Evolutionary conservation across 1,139 yeast genomes (phyloP), one percentile per base, ranked within the genome.

Genomic region (Kazachstania sp.): DNA sequence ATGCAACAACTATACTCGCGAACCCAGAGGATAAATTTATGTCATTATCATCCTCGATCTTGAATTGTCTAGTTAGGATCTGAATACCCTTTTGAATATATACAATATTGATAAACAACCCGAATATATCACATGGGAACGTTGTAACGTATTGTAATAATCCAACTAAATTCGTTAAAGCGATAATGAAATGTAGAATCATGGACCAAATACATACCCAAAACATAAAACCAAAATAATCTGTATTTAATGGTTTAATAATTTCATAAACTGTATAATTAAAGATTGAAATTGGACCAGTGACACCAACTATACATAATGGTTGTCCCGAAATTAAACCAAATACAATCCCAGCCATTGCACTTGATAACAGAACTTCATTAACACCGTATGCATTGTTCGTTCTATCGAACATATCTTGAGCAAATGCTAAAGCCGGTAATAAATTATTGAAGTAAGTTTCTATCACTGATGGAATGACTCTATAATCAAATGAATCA

Each of bases 351-450:
- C 97, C 97, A 0, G 87, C 97, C 58, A 92, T 66, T 0, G 96
- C 96, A 32, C 90, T 79, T 20, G 95, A 75, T 61, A 92, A 63
- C 32, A 92, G 69, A 2, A 90, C 85, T 61, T 92, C 98, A 61
- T 92, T 92, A 2, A 92, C 85, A 2, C 98, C 98, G 60, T 86
- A 92, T 26, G 90, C 75, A 56, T 85, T 81, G 49, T 84, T 69
- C 0, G 98, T 92, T 51, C 86, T 79, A 67, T 90, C 88, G 64
- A 87, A 88, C 96, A 90, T 84, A 64, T 92, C 98, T 61, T 88
- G 97, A 1, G 97, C 95, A 72, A 92, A 92, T 0, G 97, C 96
- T 41, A 92, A 76, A 0, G 97, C 97, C 1, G 98, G 98, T 30
- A 92, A 70, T 40, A 92, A 65, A 62, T 92, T 92, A 45, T 95